Evolutionary conservation across 2,329 filamentous ascomycete species (phyloP).

Genomic region (Penicillium palitans): DNA sequence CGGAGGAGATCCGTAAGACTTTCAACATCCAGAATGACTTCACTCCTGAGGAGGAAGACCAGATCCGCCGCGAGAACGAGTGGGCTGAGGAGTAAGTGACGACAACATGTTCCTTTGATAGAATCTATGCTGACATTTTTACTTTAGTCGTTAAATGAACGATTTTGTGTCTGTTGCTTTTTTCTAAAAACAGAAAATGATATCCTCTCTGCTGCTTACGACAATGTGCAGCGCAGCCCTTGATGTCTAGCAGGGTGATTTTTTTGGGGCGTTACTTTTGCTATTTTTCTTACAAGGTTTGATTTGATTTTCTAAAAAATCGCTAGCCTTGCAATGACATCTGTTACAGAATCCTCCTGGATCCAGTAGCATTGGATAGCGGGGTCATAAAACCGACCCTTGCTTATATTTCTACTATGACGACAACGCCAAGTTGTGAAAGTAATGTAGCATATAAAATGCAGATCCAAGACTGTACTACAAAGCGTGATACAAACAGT

Average conservation of each 20-base stretch:
- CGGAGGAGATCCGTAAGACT: conserved; percentile 98
- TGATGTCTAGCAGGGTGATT: background rate
- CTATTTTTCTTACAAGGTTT: background rate
- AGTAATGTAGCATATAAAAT: background rate
- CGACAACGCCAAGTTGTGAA: background rate
- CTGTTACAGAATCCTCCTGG: background rate
- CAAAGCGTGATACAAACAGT: background rate
- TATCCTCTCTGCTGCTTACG: conserved; percentile 3
- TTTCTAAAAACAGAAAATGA: conserved; percentile 2
- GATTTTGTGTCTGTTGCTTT: background rate
- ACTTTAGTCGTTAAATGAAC: conserved; percentile 52
- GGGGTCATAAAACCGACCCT: background rate
- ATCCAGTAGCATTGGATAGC: background rate
- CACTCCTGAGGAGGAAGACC: conserved; percentile 97
- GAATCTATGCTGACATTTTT: conserved; percentile 11
- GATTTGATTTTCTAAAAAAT: background rate
- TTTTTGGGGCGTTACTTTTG: conserved; percentile 2
- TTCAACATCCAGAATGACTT: conserved; percentile 99
- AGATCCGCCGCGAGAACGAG: conserved; percentile 89
- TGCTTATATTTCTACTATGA: conserved; percentile 1
- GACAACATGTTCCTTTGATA: background rate
- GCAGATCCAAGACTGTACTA: background rate
- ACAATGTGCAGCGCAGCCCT: background rate
- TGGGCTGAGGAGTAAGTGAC: conserved; percentile 74
- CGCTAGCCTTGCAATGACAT: background rate